Conservation (phyloP, 306 rosid genomes). For the Trichosanthes cucumerina region DNA sequence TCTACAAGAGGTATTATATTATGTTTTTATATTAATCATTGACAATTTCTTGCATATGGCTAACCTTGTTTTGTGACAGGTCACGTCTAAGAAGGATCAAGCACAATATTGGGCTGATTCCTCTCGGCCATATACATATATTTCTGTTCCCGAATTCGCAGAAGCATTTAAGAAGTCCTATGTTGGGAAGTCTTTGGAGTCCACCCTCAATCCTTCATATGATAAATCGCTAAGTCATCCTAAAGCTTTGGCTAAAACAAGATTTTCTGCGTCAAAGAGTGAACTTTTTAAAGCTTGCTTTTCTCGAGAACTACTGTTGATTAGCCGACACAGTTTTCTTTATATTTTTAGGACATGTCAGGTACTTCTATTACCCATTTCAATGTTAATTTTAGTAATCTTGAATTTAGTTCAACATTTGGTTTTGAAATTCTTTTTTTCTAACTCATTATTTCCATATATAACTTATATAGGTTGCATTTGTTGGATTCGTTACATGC, state of each 20-base stretch:
- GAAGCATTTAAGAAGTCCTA: slow-evolving; percentile 50
- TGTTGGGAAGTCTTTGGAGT: slow-evolving; percentile 42
- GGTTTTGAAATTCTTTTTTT: not conserved
- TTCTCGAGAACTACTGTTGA: slow-evolving; percentile 50
- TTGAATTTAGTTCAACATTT: not conserved
- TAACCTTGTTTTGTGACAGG: slow-evolving; percentile 33
- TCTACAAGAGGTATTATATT: slow-evolving; percentile 66
- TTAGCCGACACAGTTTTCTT: slow-evolving; percentile 62
- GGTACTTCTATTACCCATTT: slow-evolving; percentile 28
- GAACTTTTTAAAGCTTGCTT: slow-evolving; percentile 58
- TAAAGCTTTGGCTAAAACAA: slow-evolving; percentile 46
- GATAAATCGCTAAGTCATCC: slow-evolving; percentile 48
- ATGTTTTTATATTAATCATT: not conserved
- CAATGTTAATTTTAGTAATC: not conserved
- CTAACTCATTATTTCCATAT: not conserved
- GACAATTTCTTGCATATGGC: not conserved
- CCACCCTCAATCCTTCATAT: slow-evolving; percentile 28
- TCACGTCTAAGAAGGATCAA: slow-evolving; percentile 79
- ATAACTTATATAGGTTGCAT: slow-evolving; percentile 53
- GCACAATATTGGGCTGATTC: slow-evolving; percentile 82
- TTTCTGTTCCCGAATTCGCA: slow-evolving; percentile 58
- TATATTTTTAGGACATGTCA: slow-evolving; percentile 70
- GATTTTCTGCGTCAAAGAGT: slow-evolving; percentile 46
- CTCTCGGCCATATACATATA: slow-evolving; percentile 48
- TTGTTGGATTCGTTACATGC: slow-evolving; percentile 70